Evolutionary conservation across 495 filamentous ascomycete genomes (phyloP).

Genomic region (Daldinia concentrica): DNA sequence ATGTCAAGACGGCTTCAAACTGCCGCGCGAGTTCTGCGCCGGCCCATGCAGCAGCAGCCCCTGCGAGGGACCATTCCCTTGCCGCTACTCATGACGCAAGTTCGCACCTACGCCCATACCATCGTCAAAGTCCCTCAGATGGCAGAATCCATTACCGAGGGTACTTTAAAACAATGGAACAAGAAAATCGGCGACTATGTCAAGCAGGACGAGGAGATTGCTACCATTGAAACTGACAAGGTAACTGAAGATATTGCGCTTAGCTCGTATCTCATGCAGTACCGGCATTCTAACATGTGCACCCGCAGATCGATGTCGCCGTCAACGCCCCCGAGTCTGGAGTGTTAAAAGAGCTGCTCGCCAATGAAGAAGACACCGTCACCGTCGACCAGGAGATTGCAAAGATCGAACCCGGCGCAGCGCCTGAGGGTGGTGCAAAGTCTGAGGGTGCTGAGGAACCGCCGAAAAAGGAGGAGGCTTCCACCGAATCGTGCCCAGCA

Average conservation of each 20-base stretch:
- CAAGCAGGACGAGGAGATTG: slow-evolving; percentile 96
- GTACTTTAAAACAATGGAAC: slow-evolving; percentile 93
- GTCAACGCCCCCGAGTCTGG: slow-evolving; percentile 95
- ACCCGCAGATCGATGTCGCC: slow-evolving; percentile 83
- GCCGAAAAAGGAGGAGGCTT: slow-evolving; percentile 64
- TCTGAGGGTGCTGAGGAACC: slow-evolving; percentile 67
- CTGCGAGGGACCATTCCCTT: slow-evolving; percentile 46
- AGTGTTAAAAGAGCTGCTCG: slow-evolving; percentile 90
- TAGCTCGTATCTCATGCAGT: neutral
- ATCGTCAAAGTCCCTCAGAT: slow-evolving; percentile 95
- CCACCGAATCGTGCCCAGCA: slow-evolving; percentile 64
- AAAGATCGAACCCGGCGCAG: slow-evolving; percentile 80
- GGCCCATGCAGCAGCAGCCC: slow-evolving; percentile 52
- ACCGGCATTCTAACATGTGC: slow-evolving; percentile 18
- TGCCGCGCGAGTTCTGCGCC: slow-evolving; percentile 57
- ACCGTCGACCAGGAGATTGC: slow-evolving; percentile 91
- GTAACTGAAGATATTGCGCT: slow-evolving; percentile 55
- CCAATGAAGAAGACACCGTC: slow-evolving; percentile 94
- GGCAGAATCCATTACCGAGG: slow-evolving; percentile 99
- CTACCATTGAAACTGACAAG: slow-evolving; percentile 99
- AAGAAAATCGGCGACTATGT: slow-evolving; percentile 97
- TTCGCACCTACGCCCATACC: slow-evolving; percentile 72
- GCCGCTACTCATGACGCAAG: slow-evolving; percentile 59
- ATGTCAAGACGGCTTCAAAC: slow-evolving; percentile 60
- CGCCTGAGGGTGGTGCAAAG: slow-evolving; percentile 61